A percentile compares a stretch with the other conserved stretches of the same genome.
phyloP scores from a whole-genome alignment of 768 basidiomycete genomes.

The Phaffia australis region DNA sequence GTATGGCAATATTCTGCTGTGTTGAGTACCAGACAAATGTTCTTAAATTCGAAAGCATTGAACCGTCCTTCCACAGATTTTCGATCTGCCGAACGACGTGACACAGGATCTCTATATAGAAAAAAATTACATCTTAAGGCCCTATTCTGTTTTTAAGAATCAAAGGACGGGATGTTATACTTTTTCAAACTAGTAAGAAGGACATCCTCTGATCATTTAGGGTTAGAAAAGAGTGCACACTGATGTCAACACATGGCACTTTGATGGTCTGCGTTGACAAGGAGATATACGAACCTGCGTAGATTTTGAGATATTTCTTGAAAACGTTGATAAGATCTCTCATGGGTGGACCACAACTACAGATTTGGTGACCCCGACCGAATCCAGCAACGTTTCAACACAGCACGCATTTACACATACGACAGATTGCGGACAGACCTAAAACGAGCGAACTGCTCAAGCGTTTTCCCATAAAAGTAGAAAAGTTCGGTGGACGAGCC shows the following conservation, averaged over 20 bases:
- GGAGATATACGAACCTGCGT: slow-evolving; percentile 55
- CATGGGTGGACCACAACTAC: slow-evolving; percentile 61
- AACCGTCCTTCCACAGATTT: slow-evolving; percentile 70
- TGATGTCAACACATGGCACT: no score
- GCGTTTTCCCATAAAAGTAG: slow-evolving; percentile 88
- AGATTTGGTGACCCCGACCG: not conserved
- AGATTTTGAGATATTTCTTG: slow-evolving; percentile 87
- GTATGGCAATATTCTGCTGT: slow-evolving; percentile 95
- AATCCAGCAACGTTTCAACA: not conserved
- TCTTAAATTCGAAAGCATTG: slow-evolving; percentile 63
- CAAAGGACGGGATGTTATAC: slow-evolving; percentile 37
- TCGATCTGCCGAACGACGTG: slow-evolving; percentile 39
- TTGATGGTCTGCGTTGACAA: not conserved
- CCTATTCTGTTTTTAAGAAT: not conserved
- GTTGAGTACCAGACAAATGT: slow-evolving; percentile 81
- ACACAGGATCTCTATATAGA: not conserved
- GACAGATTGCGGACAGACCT: slow-evolving; percentile 33
- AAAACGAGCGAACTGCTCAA: slow-evolving; percentile 86
- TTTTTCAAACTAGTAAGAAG: slow-evolving; percentile 61
- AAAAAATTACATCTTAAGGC: not conserved
- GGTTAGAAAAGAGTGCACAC: not conserved
- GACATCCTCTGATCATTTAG: slow-evolving; percentile 64
- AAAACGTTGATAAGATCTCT: slow-evolving; percentile 70
- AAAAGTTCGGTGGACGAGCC: slow-evolving; percentile 93
- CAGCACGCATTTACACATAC: no score